Base-by-base conservation (phyloP, 306 rosid species). In the Cucumis hystrix region DNA sequence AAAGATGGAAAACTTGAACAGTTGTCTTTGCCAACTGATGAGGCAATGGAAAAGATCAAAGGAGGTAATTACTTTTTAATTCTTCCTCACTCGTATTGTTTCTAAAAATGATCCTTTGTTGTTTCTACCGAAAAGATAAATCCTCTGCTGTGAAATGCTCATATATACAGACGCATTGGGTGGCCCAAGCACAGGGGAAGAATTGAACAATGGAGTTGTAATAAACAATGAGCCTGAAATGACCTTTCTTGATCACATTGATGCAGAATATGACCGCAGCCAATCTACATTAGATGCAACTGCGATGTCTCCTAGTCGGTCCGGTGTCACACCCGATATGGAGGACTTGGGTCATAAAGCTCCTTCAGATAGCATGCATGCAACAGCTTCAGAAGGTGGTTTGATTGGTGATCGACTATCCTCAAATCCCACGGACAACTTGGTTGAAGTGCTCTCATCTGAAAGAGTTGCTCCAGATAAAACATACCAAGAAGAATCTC, bases 261-360 rank as follows among this genome's bases (percentile, higher is more conserved):
- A 81, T 61, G 79, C 68, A 64, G 82, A 88, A 45, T 75, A 67
- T 83, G 85, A 86, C 76, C 74, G 87, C 82, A 83, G 75, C 56
- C 74, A 80, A 69, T 81, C 63, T 61, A 57, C 78, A 49, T 60
- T 78, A 69, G 88, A 82, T 74, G 96, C 84, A 81, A 78, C 78
- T 18, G 62, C 77, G 80, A 82, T 86, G 74, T 82, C 91, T 81
- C 92, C 90, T 84, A 81, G 85, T 74, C 78, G 86, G 85, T 85
- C 89, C 76, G 92, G 83, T 84, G 88, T 87, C 75, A 88, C 89
- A 82, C 85, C 87, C 67, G 96, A 84, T 75, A 77, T 85, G 78
- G 92, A 88, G 74, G 87, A 84, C 80, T 74, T 84, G 76, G 79
- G 88, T 75, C 86, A 80, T 78, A 86, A 85, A 82, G 80, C 64